Evolutionary conservation across 2,329 filamentous ascomycete species (phyloP).

Genomic region (Diaporthe australafricana): DNA sequence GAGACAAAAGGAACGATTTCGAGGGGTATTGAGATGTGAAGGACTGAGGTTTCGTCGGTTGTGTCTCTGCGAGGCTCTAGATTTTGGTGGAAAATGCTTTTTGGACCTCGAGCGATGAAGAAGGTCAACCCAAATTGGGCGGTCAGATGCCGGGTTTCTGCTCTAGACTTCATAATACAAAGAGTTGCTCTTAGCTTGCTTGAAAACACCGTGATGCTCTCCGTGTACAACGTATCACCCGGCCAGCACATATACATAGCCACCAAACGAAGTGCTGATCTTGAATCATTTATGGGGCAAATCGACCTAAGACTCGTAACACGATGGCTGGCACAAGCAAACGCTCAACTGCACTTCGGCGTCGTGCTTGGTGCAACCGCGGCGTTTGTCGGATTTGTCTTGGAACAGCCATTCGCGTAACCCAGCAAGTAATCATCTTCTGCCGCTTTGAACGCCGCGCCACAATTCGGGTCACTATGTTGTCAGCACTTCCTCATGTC

Average conservation of each 20-base stretch:
- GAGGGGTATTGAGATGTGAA: no score
- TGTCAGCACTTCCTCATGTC: not conserved
- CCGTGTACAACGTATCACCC: not conserved
- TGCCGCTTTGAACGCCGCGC: slow-evolving; percentile 55
- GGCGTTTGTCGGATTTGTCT: slow-evolving; percentile 48
- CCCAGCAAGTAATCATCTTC: slow-evolving; percentile 57
- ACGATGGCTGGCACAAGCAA: not conserved
- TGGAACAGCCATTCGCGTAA: slow-evolving; percentile 46
- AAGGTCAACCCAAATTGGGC: no score
- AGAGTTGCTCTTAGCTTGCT: no score
- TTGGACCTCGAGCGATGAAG: no score
- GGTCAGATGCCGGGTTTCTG: no score
- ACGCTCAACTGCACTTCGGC: slow-evolving; percentile 44
- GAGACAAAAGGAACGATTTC: no score
- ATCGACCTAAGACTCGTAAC: not conserved
- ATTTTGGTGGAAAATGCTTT: no score
- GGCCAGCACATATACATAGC: not conserved
- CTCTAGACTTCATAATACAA: not conserved
- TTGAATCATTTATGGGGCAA: no score
- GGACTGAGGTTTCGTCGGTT: no score
- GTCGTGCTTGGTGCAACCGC: slow-evolving; percentile 43
- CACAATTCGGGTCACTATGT: slow-evolving; percentile 59
- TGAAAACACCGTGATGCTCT: not conserved
- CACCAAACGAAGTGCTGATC: not conserved
- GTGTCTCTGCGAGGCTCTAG: no score